A percentile compares a stretch with the other conserved stretches of the same genome.
Evolutionary conservation across 2,329 filamentous ascomycete species (phyloP).

Genomic region (Phialemonium atrogriseum): DNA sequence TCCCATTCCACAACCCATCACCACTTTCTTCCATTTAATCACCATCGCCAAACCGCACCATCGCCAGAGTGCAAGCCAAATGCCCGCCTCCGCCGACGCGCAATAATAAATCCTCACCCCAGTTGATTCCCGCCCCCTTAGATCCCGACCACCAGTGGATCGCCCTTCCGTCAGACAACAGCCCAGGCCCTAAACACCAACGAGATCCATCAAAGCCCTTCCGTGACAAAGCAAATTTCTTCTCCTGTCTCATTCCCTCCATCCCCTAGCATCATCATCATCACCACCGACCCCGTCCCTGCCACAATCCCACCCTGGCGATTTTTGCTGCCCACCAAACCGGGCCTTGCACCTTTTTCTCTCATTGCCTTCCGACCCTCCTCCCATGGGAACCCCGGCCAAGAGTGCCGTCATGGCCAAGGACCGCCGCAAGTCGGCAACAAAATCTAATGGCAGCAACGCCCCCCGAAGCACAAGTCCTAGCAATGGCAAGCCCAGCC

Average conservation of each 20-base stretch:
- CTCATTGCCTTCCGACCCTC: conserved; percentile 3
- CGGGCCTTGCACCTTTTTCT: neutral
- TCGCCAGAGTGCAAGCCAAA: conserved; percentile 7
- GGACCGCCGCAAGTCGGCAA: conserved; percentile 34
- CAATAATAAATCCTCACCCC: neutral
- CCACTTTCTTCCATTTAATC: conserved; percentile 7
- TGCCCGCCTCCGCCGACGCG: neutral
- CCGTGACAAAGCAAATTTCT: neutral
- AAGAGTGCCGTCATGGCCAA: conserved; percentile 27
- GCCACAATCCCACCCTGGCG: no score
- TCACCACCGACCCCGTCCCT: no score
- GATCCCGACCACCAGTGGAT: neutral
- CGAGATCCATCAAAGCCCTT: neutral
- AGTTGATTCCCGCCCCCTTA: neutral
- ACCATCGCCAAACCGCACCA: conserved; percentile 15
- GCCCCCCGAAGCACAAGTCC: conserved; percentile 6
- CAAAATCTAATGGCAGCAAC: conserved; percentile 13
- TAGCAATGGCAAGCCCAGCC: conserved; percentile 16
- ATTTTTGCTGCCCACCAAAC: no score
- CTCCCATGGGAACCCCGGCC: conserved; percentile 25
- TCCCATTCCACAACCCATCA: conserved; percentile 9
- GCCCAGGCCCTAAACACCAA: neutral
- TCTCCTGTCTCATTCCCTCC: no score
- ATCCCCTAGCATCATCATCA: neutral
- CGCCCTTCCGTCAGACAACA: neutral